A percentile compares a stretch with the other conserved stretches of the same genome.
These are phyloP conservation scores for Leptographium wingfieldii DNA, from an alignment of 2,329 filamentous ascomycete species.

Conservation along the genomic window DNA sequence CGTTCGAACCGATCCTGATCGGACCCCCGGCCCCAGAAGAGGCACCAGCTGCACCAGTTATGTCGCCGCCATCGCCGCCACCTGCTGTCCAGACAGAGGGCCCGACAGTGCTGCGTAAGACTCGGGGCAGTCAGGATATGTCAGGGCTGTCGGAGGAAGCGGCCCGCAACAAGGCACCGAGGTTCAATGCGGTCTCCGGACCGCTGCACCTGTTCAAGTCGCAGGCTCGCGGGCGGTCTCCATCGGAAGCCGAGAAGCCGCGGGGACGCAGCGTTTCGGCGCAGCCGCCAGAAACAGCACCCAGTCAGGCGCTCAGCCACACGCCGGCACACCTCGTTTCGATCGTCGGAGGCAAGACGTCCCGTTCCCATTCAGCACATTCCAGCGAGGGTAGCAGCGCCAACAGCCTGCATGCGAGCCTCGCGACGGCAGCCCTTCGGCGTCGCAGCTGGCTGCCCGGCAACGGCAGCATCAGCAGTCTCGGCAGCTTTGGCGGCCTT, in stretches of 20 bases:
- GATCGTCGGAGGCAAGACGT: conserved; percentile 17
- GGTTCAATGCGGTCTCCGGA: conserved; percentile 4
- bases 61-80: background rate
- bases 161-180: background rate
- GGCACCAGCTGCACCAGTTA: background rate
- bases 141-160: background rate
- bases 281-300: conserved; percentile 21
- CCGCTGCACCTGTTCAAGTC: background rate
- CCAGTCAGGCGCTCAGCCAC: conserved; percentile 5
- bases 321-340: conserved; percentile 18
- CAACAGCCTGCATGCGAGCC: conserved; percentile 28
- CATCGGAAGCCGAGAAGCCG: conserved; percentile 18
- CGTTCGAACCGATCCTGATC: background rate
- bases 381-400: conserved; percentile 25
- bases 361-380: conserved; percentile 20
- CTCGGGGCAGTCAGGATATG: background rate
- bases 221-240: conserved; percentile 15
- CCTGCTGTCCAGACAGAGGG: background rate
- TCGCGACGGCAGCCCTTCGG: conserved; percentile 24
- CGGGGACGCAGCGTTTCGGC: conserved; percentile 36
- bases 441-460: conserved; percentile 43
- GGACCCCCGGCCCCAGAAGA: background rate
- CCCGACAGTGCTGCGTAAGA: background rate
- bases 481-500: too few species aligned
- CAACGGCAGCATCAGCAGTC: conserved; percentile 7